Percentiles rank a stretch among this genome's conserved stretches.
phyloP scores from a whole-genome alignment of 2,329 filamentous ascomycete genomes.

The Ascochyta lentis region DNA sequence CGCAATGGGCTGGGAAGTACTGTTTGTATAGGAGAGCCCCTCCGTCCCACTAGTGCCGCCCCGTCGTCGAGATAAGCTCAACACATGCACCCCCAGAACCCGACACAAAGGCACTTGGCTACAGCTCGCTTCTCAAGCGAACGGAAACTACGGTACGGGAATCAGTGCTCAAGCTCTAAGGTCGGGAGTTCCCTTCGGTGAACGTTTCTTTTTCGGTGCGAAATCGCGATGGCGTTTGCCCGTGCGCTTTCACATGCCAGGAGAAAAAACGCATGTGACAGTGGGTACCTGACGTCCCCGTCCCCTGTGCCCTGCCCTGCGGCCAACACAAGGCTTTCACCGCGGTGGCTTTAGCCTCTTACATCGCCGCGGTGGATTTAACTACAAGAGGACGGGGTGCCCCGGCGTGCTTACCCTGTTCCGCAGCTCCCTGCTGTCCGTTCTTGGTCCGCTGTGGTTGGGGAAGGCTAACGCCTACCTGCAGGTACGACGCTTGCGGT shows the following conservation, averaged over 20 bases:
- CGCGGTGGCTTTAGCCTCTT: conserved; percentile 18
- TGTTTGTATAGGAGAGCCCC: conserved; percentile 7
- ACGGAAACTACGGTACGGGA: conserved; percentile 21
- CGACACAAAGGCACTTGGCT: conserved; percentile 16
- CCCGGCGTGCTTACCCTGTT: background rate
- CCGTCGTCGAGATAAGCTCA: conserved; percentile 21
- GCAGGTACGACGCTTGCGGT: conserved; percentile 12
- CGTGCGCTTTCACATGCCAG: conserved; percentile 18
- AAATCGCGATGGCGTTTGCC: conserved; percentile 16
- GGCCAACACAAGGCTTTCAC: conserved; percentile 6
- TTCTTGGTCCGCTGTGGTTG: conserved; percentile 1
- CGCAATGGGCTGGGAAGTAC: background rate
- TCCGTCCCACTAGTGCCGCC: conserved; percentile 7
- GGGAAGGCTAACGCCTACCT: conserved; percentile 10
- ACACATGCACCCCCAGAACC: conserved; percentile 18
- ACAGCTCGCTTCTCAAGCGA: conserved; percentile 21
- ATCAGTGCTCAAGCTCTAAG: conserved; percentile 20
- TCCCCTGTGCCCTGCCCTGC: background rate
- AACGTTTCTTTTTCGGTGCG: conserved; percentile 8
- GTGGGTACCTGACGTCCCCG: conserved; percentile 12
- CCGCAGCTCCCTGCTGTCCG: background rate
- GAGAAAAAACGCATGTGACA: conserved; percentile 15
- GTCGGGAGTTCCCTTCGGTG: conserved; percentile 15
- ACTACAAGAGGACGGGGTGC: conserved; percentile 14
- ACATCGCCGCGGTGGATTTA: conserved; percentile 16